A percentile compares a stretch with the other conserved stretches of the same genome.
phyloP scores from a whole-genome alignment of 208 protist genomes.

The Trypanosoma melophagium region DNA sequence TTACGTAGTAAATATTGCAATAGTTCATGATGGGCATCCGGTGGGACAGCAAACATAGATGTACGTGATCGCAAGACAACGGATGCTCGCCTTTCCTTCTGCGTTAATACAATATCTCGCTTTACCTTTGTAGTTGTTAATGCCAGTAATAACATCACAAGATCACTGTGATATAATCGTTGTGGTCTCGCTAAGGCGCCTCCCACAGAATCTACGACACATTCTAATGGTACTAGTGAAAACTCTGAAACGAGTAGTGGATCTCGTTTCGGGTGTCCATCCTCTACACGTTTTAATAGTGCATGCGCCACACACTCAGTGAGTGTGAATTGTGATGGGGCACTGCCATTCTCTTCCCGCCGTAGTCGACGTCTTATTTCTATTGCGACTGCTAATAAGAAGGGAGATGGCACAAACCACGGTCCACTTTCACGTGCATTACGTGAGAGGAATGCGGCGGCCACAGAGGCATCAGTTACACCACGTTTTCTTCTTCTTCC shows the following conservation, averaged over 20 bases:
- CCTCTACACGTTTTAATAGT: slow-evolving; percentile 43
- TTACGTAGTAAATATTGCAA: slow-evolving; percentile 47
- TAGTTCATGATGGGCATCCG: slow-evolving; percentile 53
- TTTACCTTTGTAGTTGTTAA: slow-evolving; percentile 43
- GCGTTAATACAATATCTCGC: slow-evolving; percentile 8
- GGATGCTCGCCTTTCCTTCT: not conserved
- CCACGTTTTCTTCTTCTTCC: slow-evolving; percentile 25
- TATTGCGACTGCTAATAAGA: slow-evolving; percentile 50
- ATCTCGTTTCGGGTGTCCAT: slow-evolving; percentile 46
- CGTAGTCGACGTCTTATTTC: slow-evolving; percentile 66
- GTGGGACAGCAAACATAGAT: not conserved
- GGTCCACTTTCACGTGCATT: not conserved
- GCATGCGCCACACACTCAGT: slow-evolving; percentile 39
- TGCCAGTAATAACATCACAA: slow-evolving; percentile 72
- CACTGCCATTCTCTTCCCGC: slow-evolving; percentile 33
- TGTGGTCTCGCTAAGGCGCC: slow-evolving; percentile 24
- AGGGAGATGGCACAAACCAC: slow-evolving; percentile 43
- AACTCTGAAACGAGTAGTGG: slow-evolving; percentile 61
- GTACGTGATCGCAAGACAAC: not conserved
- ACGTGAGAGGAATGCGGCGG: slow-evolving; percentile 11
- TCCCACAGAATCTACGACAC: no score
- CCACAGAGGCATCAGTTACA: slow-evolving; percentile 3
- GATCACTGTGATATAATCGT: slow-evolving; percentile 74
- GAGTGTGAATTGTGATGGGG: slow-evolving; percentile 49
- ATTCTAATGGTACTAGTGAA: slow-evolving; percentile 10